A percentile compares a stretch with the other conserved stretches of the same genome.
Evolutionary conservation across 306 rosid genomes (phyloP).

Genomic region (Quercus ilex): DNA sequence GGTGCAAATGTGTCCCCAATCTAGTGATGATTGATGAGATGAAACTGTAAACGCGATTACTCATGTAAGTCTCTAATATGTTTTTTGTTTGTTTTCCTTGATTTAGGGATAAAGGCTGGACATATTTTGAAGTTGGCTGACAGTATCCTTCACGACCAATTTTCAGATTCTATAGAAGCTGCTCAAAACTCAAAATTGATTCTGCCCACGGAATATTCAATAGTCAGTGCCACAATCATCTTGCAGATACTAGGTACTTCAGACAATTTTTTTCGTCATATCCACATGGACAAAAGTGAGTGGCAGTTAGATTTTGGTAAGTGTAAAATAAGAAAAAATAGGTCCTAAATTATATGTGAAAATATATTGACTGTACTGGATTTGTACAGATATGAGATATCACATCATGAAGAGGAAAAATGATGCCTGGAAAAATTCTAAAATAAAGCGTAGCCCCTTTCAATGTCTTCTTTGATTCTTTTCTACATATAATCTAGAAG

Average conservation of each 20-base stretch:
- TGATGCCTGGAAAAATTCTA: constrained; percentile 26
- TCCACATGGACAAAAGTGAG: constrained; percentile 31
- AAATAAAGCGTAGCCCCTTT: constrained; percentile 7
- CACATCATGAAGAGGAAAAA: constrained; percentile 25
- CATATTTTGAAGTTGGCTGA: constrained; percentile 28
- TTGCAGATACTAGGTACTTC: neutral
- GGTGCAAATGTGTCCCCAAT: too few species aligned
- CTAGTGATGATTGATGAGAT: neutral
- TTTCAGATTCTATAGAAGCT: constrained; percentile 25
- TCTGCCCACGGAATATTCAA: neutral
- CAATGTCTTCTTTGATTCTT: neutral
- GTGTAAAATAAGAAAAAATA: constrained; percentile 48
- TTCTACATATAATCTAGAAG: neutral
- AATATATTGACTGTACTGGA: constrained; percentile 31
- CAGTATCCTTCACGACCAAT: constrained; percentile 20
- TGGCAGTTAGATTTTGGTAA: constrained; percentile 32
- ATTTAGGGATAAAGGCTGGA: constrained; percentile 32
- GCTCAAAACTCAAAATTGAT: constrained; percentile 9
- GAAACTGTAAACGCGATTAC: neutral
- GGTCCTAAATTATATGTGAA: constrained; percentile 49
- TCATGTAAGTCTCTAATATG: neutral
- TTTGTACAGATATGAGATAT: constrained; percentile 73
- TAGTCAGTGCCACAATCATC: neutral
- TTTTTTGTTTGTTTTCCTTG: neutral
- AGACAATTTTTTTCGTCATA: constrained; percentile 4